phyloP scores from a whole-genome alignment of 179 eudicot species.

The Silene coronaria region DNA sequence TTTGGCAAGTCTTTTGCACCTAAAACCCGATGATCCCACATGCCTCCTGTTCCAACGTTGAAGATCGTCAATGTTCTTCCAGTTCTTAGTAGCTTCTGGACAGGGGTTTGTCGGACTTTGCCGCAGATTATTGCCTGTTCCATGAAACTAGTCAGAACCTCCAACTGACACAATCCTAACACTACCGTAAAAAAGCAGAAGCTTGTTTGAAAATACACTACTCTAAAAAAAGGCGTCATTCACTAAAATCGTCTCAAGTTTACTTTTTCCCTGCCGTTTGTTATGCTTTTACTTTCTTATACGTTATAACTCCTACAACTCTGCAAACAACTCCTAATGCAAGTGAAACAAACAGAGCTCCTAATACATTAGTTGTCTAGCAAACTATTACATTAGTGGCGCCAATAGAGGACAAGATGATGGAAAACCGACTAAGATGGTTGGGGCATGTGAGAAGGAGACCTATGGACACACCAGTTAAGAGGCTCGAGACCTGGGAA shows the following conservation, averaged over 20 bases:
- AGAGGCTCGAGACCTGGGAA: no score
- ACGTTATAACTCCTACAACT: not conserved
- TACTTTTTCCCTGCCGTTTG: not conserved
- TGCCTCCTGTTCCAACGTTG: constrained; percentile 93
- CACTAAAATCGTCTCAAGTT: not conserved
- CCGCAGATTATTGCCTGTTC: constrained; percentile 88
- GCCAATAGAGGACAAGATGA: no score
- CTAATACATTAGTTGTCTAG: not conserved
- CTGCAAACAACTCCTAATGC: not conserved
- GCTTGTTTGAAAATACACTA: not conserved
- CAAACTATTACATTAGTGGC: not conserved
- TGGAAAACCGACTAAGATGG: no score
- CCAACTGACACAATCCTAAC: constrained; percentile 2
- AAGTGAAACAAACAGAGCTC: not conserved
- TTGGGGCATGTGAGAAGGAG: no score
- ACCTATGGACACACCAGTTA: no score
- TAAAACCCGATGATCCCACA: constrained; percentile 71
- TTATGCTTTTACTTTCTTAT: not conserved
- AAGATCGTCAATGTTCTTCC: constrained; percentile 85
- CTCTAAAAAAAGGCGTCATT: not conserved
- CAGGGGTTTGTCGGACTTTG: constrained; percentile 77
- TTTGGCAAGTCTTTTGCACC: constrained; percentile 51
- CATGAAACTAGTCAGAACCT: constrained; percentile 15
- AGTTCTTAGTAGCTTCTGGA: constrained; percentile 88
- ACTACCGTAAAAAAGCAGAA: not conserved